These are phyloP conservation scores for Mycena epipterygia DNA, from an alignment of 768 basidiomycete species.

Conservation along the genomic window DNA sequence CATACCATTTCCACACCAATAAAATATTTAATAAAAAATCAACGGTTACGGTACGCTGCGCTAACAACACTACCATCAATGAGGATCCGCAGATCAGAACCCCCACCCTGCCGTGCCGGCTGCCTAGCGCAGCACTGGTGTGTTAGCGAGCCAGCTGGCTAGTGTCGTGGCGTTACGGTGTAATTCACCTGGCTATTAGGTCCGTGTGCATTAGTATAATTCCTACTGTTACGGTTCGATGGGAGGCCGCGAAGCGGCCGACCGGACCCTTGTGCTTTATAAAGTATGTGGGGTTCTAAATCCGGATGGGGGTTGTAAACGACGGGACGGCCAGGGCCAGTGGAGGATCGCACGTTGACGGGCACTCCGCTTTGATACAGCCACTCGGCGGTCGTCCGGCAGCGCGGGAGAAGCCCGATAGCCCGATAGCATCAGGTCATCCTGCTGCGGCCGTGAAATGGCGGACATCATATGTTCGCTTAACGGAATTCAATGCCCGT, in stretches of 20 bases:
- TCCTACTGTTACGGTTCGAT: neutral
- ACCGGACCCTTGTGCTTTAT: slow-evolving; percentile 1
- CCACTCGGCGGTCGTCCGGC: slow-evolving; percentile 3
- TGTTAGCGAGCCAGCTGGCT: neutral
- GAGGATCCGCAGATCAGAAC: no score
- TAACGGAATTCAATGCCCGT: slow-evolving; percentile 9
- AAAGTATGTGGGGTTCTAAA: slow-evolving; percentile 1
- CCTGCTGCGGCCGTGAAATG: slow-evolving; percentile 7
- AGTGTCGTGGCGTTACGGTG: neutral
- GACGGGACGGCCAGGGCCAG: slow-evolving; percentile 2
- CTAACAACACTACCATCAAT: no score
- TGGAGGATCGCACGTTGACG: neutral
- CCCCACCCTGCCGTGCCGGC: neutral
- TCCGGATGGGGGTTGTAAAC: slow-evolving; percentile 1
- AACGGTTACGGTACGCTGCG: no score
- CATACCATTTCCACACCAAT: no score
- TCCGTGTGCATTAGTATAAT: neutral
- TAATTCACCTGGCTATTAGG: neutral
- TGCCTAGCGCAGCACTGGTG: neutral
- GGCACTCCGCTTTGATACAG: slow-evolving; percentile 8
- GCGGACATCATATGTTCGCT: slow-evolving; percentile 4
- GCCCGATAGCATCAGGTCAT: slow-evolving; percentile 8
- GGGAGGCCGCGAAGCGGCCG: slow-evolving; percentile 1
- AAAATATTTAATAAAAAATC: no score
- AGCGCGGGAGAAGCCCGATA: slow-evolving; percentile 7